These are phyloP conservation scores for Cubamyces sp. DNA, from an alignment of 768 basidiomycete species.

Conservation along the genomic window DNA sequence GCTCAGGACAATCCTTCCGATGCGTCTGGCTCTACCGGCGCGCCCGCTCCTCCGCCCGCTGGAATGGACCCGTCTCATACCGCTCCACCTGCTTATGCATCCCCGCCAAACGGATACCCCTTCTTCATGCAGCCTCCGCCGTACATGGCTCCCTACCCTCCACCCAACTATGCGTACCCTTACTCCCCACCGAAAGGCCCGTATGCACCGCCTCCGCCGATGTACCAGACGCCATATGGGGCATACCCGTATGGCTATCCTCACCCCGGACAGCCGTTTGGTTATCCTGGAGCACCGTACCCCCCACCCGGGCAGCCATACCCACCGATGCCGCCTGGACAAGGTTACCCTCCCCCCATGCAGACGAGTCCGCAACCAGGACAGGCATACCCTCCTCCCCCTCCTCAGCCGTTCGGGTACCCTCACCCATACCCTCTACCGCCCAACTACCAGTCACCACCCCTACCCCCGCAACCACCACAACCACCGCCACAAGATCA, in stretches of 20 bases:
- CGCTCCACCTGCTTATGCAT: slow-evolving; percentile 23
- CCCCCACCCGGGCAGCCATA: slow-evolving; percentile 22
- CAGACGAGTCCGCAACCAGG: not conserved
- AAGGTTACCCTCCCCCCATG: not conserved
- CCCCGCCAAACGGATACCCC: slow-evolving; percentile 34
- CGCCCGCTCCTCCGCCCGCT: not conserved
- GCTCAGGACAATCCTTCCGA: not conserved
- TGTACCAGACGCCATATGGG: slow-evolving; percentile 26
- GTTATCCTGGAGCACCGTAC: slow-evolving; percentile 20
- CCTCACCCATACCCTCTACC: slow-evolving; percentile 28
- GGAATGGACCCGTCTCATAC: not conserved
- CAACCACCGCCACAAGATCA: not conserved
- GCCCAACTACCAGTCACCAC: slow-evolving; percentile 15
- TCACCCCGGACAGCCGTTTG: slow-evolving; percentile 15
- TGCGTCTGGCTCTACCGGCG: not conserved
- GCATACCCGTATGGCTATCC: slow-evolving; percentile 27
- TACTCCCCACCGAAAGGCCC: slow-evolving; percentile 25
- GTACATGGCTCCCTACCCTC: slow-evolving; percentile 34
- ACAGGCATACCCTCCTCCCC: slow-evolving; percentile 13
- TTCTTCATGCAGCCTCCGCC: slow-evolving; percentile 44
- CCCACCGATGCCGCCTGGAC: slow-evolving; percentile 9
- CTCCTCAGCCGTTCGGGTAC: slow-evolving; percentile 23
- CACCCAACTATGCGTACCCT: slow-evolving; percentile 19
- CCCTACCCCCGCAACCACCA: slow-evolving; percentile 1
- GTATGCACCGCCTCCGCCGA: slow-evolving; percentile 17